Evolutionary conservation across 306 rosid species (phyloP), one percentile per base, ranked within the genome.

Genomic region (Carpinus fangiana): DNA sequence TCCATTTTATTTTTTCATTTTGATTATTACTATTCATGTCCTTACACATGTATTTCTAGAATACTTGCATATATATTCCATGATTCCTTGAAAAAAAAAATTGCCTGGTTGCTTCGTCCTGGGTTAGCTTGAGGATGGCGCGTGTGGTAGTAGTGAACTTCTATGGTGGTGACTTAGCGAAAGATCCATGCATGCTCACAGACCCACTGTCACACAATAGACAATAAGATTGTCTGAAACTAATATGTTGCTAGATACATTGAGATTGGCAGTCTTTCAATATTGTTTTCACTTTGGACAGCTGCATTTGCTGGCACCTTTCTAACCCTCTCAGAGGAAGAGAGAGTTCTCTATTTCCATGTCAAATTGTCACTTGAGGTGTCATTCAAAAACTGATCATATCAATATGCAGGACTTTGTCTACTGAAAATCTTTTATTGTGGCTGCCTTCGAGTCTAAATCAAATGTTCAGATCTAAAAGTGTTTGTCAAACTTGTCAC

Each of bases 1-100:
- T 41, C 45, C 45, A 41, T 11, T 56, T 11, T 21, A 36, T 31
- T 36, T 21, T 36, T 70, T 26, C 13, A 51, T 52, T 72, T 28
- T 62, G 75, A 53, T 47, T 36, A n/a, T 74, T 69, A 47, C 12
- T 67, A 59, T 52, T 71, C 36, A 17, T 50, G 21, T 68, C 31
- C 60, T 8, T 57, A 18, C 60, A 28, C 51, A 3, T 50, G 10
- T 71, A 48, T 64, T 64, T 34, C 46, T 17, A 55, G 61, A 31
- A 34, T 7, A 17, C 70, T 16, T 16, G 70, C 70, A 64, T 34
- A 14, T 34, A 14, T 64, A 17, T 18, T 64, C 47, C 34, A 5
- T 34, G 2, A 36, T 64, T 64, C 70, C 23, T 7, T 1, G 13
- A 3, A 64, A 8, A 31, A 45, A 5, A 38, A 38, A 31, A 7